Base-by-base conservation (phyloP, 768 basidiomycete species). In the Epithele typhae region DNA sequence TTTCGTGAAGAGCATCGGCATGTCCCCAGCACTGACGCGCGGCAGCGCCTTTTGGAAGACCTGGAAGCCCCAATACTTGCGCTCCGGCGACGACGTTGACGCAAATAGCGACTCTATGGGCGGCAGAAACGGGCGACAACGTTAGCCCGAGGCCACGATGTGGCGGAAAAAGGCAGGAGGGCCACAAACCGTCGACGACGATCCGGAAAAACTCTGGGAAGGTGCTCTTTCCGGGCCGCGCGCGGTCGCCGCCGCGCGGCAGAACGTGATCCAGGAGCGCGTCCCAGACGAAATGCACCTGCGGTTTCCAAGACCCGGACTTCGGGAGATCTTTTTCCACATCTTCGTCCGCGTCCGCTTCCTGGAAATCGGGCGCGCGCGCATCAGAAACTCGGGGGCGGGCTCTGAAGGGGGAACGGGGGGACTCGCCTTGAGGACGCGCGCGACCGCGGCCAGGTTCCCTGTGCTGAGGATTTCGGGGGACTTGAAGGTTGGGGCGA, bases 31-130 rank as follows among this genome's bases (percentile, higher is more conserved):
- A 14, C 76, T 70, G 24, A 90, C 75, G 30, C 82, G 81, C 14
- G 78, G 75, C 34, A 96, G 69, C 7, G 91, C 82, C 53, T 80
- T 85, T 58, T 84, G 79, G 68, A 97, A 89, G 17, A 95, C 77
- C 56, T 87, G 84, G 69, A 98, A 95, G n/a, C 93, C 95, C 87
- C 91, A 94, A 59, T 86, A 91, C 67, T 96, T 95, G 40, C 92
- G 80, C 64, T 93, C 85, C 0, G 85, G 70, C 1, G 93, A 93
- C 0, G 93, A 81, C 17, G 84, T 85, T 6, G 83, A 71, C 6
- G 87, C 81, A 60, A 97, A 96, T 35, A 97, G 68, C 1, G 89
- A 85, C 62, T 95, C 94, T 97, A 56, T 15, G 30, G 3, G 15
- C 14, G n/a, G 18, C 14, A 30, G n/a, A 37, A 18, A 25, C 22